Conservation (phyloP, 805 yeast genomes). For the Komagataella phaffii region DNA sequence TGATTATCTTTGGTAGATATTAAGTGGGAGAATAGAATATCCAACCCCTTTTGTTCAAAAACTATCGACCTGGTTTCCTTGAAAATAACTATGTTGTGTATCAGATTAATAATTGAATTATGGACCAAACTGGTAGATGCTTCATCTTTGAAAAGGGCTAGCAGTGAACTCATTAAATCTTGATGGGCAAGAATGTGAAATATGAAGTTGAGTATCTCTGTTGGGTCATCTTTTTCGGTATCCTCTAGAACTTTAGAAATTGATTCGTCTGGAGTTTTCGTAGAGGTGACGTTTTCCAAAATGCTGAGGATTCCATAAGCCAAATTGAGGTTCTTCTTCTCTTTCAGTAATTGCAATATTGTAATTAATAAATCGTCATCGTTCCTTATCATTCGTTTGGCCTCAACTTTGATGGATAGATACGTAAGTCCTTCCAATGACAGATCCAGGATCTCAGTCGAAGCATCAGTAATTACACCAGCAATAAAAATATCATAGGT, state of each 20-base stretch:
- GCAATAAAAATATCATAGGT: not conserved
- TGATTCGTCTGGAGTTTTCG: conserved; percentile 7
- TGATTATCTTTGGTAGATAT: not conserved
- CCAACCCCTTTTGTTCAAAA: not conserved
- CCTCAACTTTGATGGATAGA: conserved; percentile 25
- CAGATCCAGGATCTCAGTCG: not conserved
- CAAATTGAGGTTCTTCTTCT: conserved; percentile 2
- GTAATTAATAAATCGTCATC: conserved; percentile 20
- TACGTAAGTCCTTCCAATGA: conserved; percentile 36
- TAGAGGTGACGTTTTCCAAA: not conserved
- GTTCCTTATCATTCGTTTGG: conserved; percentile 22
- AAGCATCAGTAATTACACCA: not conserved
- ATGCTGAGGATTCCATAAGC: not conserved
- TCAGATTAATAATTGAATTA: not conserved
- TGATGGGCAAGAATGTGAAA: not conserved
- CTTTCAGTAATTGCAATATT: conserved; percentile 12
- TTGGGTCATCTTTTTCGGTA: conserved; percentile 3
- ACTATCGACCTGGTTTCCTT: not conserved
- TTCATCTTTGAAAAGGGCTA: not conserved
- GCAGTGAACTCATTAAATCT: not conserved
- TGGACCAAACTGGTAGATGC: not conserved
- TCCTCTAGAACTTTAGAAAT: conserved; percentile 4
- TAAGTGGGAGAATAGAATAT: not conserved
- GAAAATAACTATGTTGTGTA: not conserved
- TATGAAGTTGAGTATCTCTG: not conserved